A percentile compares a stretch with the other conserved stretches of the same genome.
Evolutionary conservation across 2,329 filamentous ascomycete species (phyloP).

Genomic region (Aspergillus fumigatiaffinis): DNA sequence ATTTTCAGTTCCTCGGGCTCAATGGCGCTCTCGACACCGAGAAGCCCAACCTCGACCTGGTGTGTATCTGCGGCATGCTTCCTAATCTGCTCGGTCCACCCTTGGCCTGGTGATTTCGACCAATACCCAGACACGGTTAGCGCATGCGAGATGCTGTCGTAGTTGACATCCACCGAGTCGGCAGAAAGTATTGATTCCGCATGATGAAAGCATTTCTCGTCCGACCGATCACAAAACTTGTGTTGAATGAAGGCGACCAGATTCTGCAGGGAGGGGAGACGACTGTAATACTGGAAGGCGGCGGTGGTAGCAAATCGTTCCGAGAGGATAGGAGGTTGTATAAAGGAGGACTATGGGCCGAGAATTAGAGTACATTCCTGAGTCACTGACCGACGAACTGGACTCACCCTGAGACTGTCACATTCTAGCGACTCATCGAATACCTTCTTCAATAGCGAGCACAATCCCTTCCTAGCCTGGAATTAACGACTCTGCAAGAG

Average conservation of each 20-base stretch:
- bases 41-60: slow-evolving; percentile 75
- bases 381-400: neutral
- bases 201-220: slow-evolving; percentile 49
- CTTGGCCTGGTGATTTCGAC: slow-evolving; percentile 35
- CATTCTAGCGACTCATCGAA: slow-evolving; percentile 59
- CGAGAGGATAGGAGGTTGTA: slow-evolving; percentile 51
- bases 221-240: slow-evolving; percentile 48
- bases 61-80: slow-evolving; percentile 32
- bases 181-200: slow-evolving; percentile 50
- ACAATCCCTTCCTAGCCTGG: slow-evolving; percentile 54
- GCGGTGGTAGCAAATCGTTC: slow-evolving; percentile 61
- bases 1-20: slow-evolving; percentile 73
- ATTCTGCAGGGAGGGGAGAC: slow-evolving; percentile 53
- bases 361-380: slow-evolving; percentile 1
- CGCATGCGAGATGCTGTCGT: slow-evolving; percentile 63
- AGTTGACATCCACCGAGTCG: slow-evolving; percentile 71
- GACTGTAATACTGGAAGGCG: slow-evolving; percentile 67
- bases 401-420: slow-evolving; percentile 39
- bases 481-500: neutral
- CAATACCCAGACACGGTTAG: slow-evolving; percentile 65
- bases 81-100: slow-evolving; percentile 47
- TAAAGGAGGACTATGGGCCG: slow-evolving; percentile 54
- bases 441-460: slow-evolving; percentile 53
- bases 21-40: slow-evolving; percentile 57
- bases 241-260: slow-evolving; percentile 54